Evolutionary conservation across 805 yeast species (phyloP).

Genomic region (Hanseniaspora lachancei): DNA sequence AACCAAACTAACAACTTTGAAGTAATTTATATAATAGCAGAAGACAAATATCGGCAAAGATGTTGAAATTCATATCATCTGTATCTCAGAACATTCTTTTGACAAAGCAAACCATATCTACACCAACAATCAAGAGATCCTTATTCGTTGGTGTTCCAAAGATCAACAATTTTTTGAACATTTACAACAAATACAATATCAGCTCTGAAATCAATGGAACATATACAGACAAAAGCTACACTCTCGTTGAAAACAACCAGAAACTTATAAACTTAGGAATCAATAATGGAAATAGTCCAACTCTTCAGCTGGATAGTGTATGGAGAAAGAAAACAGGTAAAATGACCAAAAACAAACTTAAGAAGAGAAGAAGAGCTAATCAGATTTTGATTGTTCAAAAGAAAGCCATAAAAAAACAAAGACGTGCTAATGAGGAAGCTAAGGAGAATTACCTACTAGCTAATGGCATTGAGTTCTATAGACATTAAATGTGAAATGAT

Average conservation of each 20-base stretch:
- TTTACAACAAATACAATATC: background rate
- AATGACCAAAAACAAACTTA: slow-evolving; percentile 94
- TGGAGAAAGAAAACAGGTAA: slow-evolving; percentile 76
- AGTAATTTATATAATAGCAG: background rate
- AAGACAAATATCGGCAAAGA: background rate
- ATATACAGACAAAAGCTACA: background rate
- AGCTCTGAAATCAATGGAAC: background rate
- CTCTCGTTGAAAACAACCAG: background rate
- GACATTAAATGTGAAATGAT: background rate
- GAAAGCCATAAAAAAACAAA: slow-evolving; percentile 30
- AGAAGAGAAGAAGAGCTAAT: slow-evolving; percentile 93
- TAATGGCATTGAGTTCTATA: slow-evolving; percentile 8
- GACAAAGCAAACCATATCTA: background rate
- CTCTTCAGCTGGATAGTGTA: slow-evolving; percentile 44
- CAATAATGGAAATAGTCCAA: background rate
- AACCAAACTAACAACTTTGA: background rate
- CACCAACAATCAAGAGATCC: background rate
- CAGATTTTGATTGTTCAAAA: slow-evolving; percentile 65
- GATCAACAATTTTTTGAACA: background rate
- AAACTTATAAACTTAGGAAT: background rate
- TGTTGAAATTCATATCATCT: background rate
- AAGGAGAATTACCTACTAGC: slow-evolving; percentile 7
- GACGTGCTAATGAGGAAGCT: background rate
- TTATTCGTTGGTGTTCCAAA: background rate
- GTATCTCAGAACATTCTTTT: background rate